Conservation (phyloP, 2,329 filamentous ascomycete species). For the Nannizzia gypsea region DNA sequence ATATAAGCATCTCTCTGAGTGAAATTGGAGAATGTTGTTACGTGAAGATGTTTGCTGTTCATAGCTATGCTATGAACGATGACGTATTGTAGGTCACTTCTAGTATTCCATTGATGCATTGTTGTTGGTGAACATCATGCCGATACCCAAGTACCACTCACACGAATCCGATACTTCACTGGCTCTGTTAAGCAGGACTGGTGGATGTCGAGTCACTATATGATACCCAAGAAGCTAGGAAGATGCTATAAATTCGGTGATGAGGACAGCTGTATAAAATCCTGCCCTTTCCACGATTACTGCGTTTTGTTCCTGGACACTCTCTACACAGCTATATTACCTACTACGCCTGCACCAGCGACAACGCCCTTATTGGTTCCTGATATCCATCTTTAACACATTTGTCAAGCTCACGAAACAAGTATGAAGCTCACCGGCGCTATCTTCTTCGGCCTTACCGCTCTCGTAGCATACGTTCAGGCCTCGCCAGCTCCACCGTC, state of each 20-base stretch:
- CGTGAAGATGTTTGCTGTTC: neutral
- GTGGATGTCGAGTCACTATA: neutral
- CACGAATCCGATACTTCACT: neutral
- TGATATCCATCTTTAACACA: neutral
- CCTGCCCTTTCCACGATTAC: neutral
- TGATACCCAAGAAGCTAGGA: too few species aligned
- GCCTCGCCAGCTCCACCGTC: neutral
- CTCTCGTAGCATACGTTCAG: conserved; percentile 5
- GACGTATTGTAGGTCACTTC: neutral
- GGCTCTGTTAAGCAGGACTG: neutral
- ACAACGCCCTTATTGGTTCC: neutral
- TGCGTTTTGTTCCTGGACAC: neutral
- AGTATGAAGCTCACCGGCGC: conserved; percentile 7
- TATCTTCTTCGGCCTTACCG: conserved; percentile 1
- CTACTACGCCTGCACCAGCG: neutral
- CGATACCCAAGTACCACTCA: neutral
- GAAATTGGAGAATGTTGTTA: too few species aligned
- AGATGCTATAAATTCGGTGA: neutral
- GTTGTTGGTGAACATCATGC: neutral
- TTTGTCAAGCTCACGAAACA: neutral
- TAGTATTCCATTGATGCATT: neutral
- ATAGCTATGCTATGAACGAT: neutral
- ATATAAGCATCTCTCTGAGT: neutral
- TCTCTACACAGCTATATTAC: neutral
- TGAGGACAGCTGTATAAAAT: neutral